Conservation (phyloP, 2,329 filamentous ascomycete species). For the Talaromyces verruculosus region DNA sequence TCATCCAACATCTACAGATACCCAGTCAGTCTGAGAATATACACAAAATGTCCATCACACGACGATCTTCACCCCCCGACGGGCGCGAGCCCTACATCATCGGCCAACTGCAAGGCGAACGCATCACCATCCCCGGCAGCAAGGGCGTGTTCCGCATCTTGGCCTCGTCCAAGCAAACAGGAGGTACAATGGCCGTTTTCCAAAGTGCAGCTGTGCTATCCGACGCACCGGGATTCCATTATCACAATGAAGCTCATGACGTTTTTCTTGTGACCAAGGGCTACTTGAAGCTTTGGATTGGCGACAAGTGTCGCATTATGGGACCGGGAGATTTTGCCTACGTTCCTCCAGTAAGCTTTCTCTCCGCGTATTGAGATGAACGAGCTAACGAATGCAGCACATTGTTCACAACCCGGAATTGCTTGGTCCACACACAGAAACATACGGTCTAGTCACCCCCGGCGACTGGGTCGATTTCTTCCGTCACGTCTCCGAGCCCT, state of each 20-base stretch:
- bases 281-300: slow-evolving; percentile 58
- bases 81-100: slow-evolving; percentile 48
- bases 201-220: slow-evolving; percentile 47
- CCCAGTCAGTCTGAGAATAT: neutral
- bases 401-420: slow-evolving; percentile 58
- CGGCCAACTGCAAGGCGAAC: slow-evolving; percentile 53
- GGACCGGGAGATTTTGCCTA: neutral
- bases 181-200: slow-evolving; percentile 54
- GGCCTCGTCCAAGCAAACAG: slow-evolving; percentile 54
- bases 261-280: slow-evolving; percentile 59
- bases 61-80: slow-evolving; percentile 38
- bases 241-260: slow-evolving; percentile 58
- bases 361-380: neutral
- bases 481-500: slow-evolving; percentile 57
- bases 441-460: slow-evolving; percentile 55
- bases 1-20: neutral
- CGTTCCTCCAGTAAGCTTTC: neutral
- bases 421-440: slow-evolving; percentile 56
- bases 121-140: slow-evolving; percentile 54
- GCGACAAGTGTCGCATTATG: slow-evolving; percentile 47
- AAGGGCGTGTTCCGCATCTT: slow-evolving; percentile 54
- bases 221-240: slow-evolving; percentile 52
- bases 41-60: slow-evolving; percentile 22
- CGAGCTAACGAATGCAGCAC: slow-evolving; percentile 39
- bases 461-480: slow-evolving; percentile 64